A percentile compares a stretch with the other conserved stretches of the same genome.
Conservation (phyloP, 176 grass and related monocot species). For the Carex myosuroides region DNA sequence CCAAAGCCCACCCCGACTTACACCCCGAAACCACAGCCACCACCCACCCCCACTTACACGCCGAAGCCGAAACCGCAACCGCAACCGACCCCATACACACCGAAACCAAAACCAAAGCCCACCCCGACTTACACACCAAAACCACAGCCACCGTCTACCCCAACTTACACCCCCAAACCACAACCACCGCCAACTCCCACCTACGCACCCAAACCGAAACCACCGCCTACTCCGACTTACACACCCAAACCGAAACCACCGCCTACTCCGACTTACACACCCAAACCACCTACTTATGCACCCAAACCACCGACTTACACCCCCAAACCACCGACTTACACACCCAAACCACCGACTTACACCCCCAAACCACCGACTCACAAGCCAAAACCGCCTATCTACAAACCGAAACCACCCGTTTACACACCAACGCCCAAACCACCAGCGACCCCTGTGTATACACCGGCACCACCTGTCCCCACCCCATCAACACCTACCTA, state of each 20-base stretch:
- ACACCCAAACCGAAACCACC: background rate
- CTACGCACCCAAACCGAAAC: background rate
- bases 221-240: background rate
- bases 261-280: background rate
- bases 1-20: slow-evolving; percentile 2
- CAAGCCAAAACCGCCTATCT: background rate
- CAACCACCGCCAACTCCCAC: background rate
- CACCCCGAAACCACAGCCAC: background rate
- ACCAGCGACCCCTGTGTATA: background rate
- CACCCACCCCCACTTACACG: background rate
- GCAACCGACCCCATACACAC: background rate
- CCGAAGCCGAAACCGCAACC: background rate
- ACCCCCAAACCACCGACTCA: background rate
- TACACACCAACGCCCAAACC: slow-evolving; percentile 13
- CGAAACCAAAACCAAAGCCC: background rate
- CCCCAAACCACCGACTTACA: background rate
- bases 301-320: background rate
- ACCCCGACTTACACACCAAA: background rate
- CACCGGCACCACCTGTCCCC: background rate
- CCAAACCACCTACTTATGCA: background rate
- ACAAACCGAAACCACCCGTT: background rate
- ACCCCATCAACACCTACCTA: background rate
- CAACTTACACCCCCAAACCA: background rate
- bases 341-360: background rate
- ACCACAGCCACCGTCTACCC: slow-evolving; percentile 1